phyloP scores from a whole-genome alignment of 1,284 basidiomycete species.

The Polyporus tsugae region DNA sequence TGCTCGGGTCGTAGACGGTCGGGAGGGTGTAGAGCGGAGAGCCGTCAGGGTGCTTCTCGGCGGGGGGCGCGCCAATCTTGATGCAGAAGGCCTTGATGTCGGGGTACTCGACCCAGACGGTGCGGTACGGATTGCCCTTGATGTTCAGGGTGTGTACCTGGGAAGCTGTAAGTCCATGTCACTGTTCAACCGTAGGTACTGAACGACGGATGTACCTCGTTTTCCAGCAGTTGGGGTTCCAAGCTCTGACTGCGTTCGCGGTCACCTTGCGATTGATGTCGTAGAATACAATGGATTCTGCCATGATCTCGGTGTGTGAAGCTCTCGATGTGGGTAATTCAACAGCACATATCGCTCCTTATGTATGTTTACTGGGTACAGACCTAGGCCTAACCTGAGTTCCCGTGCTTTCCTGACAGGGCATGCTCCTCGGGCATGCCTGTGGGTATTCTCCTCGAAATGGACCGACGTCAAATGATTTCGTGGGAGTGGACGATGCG shows the following conservation, averaged over 20 bases:
- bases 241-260: slow-evolving; percentile 27
- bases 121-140: slow-evolving; percentile 41
- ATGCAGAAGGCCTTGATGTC: slow-evolving; percentile 39
- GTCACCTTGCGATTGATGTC: slow-evolving; percentile 37
- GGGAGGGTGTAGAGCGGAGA: slow-evolving; percentile 35
- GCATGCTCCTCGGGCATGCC: background rate
- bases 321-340: background rate
- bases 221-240: slow-evolving; percentile 44
- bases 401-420: too few species aligned
- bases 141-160: slow-evolving; percentile 40
- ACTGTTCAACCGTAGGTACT: too few species aligned
- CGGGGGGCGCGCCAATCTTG: slow-evolving; percentile 37
- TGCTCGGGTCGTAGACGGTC: slow-evolving; percentile 40
- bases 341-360: background rate
- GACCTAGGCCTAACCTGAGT: background rate
- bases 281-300: slow-evolving; percentile 39
- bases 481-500: too few species aligned
- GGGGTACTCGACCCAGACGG: slow-evolving; percentile 43
- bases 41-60: slow-evolving; percentile 29
- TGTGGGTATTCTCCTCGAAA: background rate
- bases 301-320: background rate
- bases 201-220: slow-evolving; percentile 28
- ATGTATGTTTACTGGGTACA: background rate
- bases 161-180: background rate
- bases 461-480: background rate